Percentiles rank a stretch among this genome's conserved stretches.
Evolutionary conservation across 2,329 filamentous ascomycete species (phyloP).

Genomic region (Fusarium mangiferae): DNA sequence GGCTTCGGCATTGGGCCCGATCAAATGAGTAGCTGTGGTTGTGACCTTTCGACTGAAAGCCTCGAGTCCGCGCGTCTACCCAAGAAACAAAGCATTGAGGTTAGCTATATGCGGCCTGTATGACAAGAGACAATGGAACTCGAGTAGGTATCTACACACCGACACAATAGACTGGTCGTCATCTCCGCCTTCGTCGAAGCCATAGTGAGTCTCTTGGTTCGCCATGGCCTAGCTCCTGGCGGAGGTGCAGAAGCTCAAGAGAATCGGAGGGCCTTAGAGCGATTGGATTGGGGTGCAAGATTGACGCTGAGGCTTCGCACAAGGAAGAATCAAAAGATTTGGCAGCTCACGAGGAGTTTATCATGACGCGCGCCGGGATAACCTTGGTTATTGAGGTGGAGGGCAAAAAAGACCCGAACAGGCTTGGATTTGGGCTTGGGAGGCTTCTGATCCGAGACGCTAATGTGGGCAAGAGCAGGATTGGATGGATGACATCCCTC

Average conservation of each 20-base stretch:
- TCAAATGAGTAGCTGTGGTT: constrained; percentile 90
- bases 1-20: constrained; percentile 70
- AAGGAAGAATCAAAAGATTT: constrained; percentile 38
- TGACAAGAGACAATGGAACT: constrained; percentile 28
- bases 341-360: constrained; percentile 41
- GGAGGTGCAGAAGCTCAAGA: constrained; percentile 40
- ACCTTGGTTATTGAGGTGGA: constrained; percentile 38
- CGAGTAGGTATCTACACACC: constrained; percentile 45
- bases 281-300: constrained; percentile 27
- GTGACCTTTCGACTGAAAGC: constrained; percentile 95
- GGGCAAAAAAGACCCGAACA: constrained; percentile 29
- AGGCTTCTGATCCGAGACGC: constrained; percentile 37
- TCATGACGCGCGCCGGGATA: constrained; percentile 45
- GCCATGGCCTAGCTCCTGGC: constrained; percentile 52
- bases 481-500: constrained; percentile 4
- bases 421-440: constrained; percentile 25
- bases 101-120: constrained; percentile 28
- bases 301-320: constrained; percentile 23
- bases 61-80: constrained; percentile 85
- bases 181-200: constrained; percentile 57
- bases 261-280: constrained; percentile 20
- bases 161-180: constrained; percentile 61
- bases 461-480: constrained; percentile 33
- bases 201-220: constrained; percentile 57
- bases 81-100: constrained; percentile 29